phyloP scores from a whole-genome alignment of 129 eudicot genomes.

The Pulicaria dysenterica region DNA sequence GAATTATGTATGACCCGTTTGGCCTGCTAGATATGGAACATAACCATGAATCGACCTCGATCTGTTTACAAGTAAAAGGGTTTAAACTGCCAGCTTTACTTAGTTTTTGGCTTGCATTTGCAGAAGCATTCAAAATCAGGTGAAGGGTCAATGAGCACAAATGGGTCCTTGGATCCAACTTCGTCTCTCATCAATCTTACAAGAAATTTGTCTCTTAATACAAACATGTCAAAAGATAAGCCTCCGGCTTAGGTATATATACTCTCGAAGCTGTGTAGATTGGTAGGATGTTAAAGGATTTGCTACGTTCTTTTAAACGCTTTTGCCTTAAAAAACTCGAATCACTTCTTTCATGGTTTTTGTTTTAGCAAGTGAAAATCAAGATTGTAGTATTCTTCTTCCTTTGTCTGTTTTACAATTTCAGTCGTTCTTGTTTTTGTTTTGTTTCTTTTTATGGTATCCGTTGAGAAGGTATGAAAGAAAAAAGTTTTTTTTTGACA shows the following conservation, averaged over 20 bases:
- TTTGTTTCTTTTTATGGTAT: conserved; percentile 1
- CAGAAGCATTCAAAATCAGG: conserved; percentile 48
- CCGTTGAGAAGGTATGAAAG: too few relatives aligned
- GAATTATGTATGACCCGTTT: too few relatives aligned
- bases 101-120: conserved; percentile 5
- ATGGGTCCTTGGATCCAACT: conserved; percentile 36
- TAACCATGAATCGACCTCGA: too few relatives aligned
- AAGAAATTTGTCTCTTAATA: conserved; percentile 48
- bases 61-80: too few relatives aligned
- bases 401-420: not conserved
- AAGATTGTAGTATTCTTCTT: not conserved
- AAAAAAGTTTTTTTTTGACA: too few relatives aligned
- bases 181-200: conserved; percentile 54
- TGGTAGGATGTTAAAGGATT: conserved; percentile 17
- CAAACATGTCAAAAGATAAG: conserved; percentile 25
- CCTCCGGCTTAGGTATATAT: conserved; percentile 13
- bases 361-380: conserved; percentile 8
- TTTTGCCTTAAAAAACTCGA: not conserved
- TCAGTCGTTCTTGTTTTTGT: not conserved
- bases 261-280: conserved; percentile 23
- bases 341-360: not conserved
- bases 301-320: not conserved
- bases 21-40: too few relatives aligned
- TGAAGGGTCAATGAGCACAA: conserved; percentile 33
- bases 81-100: too few relatives aligned